Conservation (phyloP, 1,139 yeast genomes). For the Saccharomyces pastorianus region DNA sequence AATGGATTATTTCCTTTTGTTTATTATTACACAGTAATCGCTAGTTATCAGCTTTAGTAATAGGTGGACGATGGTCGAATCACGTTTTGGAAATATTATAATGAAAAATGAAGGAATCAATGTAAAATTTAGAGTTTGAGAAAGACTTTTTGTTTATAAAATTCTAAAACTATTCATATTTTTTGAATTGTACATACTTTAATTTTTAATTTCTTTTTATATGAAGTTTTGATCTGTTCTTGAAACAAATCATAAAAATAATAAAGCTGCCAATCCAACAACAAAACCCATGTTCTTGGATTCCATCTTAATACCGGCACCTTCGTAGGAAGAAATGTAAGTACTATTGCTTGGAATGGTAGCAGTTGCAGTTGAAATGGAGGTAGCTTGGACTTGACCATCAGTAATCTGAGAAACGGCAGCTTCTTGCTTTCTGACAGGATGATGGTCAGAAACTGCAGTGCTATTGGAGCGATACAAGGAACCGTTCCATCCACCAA, state of each 20-base stretch:
- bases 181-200: too few species aligned
- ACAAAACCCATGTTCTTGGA: not conserved
- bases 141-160: too few species aligned
- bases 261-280: not conserved
- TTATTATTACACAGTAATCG: too few species aligned
- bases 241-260: not conserved
- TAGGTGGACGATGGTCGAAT: too few species aligned
- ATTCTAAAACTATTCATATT: too few species aligned
- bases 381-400: constrained; percentile 14
- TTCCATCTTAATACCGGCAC: not conserved
- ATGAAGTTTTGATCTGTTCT: too few species aligned
- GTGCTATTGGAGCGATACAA: not conserved
- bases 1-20: too few species aligned
- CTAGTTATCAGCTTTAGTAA: too few species aligned
- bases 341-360: not conserved
- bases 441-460: not conserved
- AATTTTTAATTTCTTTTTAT: too few species aligned
- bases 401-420: constrained; percentile 13
- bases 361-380: not conserved
- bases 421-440: not conserved
- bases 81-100: too few species aligned
- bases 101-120: too few species aligned
- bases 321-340: not conserved
- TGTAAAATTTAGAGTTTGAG: too few species aligned
- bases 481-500: not conserved